These are phyloP conservation scores for Boletus barrowsii DNA, from an alignment of 768 basidiomycete species.

Conservation along the genomic window DNA sequence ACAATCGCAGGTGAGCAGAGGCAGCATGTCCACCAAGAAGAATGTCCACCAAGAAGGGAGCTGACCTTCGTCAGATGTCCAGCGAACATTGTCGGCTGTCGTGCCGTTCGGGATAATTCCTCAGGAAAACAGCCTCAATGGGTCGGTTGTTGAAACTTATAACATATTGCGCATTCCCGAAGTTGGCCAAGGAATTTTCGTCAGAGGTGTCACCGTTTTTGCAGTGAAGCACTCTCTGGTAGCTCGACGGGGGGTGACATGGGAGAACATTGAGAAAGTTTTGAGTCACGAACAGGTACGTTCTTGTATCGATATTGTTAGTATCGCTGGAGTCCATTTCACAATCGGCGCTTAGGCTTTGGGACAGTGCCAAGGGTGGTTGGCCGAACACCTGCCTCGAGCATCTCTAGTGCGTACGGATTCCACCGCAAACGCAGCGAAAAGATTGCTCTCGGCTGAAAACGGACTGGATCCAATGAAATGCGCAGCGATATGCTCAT, in stretches of 20 bases:
- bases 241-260: conserved; percentile 53
- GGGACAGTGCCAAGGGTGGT: conserved; percentile 72
- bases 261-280: conserved; percentile 53
- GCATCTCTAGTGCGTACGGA: conserved; percentile 53
- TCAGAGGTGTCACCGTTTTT: conserved; percentile 59
- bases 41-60: not conserved
- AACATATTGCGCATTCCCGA: conserved; percentile 50
- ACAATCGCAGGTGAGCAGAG: conserved; percentile 42
- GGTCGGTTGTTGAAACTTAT: conserved; percentile 72
- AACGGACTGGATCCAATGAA: conserved; percentile 41
- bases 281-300: conserved; percentile 80
- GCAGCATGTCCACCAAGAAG: not conserved
- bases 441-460: conserved; percentile 29
- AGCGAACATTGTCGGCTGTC: conserved; percentile 45
- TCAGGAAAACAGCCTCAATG: conserved; percentile 77
- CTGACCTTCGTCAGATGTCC: conserved; percentile 47
- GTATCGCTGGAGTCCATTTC: not conserved
- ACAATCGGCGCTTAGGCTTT: conserved; percentile 49
- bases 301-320: conserved; percentile 2
- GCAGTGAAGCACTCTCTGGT: conserved; percentile 69
- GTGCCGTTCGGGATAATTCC: conserved; percentile 63
- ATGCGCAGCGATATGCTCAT: conserved; percentile 75
- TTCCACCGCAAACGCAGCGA: conserved; percentile 74
- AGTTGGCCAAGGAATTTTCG: conserved; percentile 42
- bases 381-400: conserved; percentile 49